These are phyloP conservation scores for Gentiana macrophylla DNA, from an alignment of 257 asterid genomes.

Conservation along the genomic window DNA sequence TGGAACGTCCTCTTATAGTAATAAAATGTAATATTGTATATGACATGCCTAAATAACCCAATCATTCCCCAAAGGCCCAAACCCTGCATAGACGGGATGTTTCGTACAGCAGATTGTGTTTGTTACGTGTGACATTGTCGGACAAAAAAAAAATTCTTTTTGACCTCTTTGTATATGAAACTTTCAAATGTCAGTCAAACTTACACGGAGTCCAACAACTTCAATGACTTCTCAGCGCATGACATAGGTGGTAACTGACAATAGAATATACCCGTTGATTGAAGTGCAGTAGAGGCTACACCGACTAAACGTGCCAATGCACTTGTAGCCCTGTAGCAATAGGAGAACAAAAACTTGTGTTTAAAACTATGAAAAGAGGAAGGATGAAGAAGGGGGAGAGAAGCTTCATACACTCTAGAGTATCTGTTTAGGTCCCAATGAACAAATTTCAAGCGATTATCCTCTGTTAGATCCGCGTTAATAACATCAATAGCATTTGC, in stretches of 20 bases:
- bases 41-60: no score
- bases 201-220: slow-evolving; percentile 16
- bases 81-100: no score
- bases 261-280: slow-evolving; percentile 63
- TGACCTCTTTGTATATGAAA: no score
- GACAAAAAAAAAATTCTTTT: no score
- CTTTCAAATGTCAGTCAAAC: background rate
- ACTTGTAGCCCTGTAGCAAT: slow-evolving; percentile 46
- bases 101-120: no score
- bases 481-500: slow-evolving; percentile 70
- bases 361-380: slow-evolving; percentile 2
- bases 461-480: slow-evolving; percentile 54
- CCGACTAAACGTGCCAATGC: slow-evolving; percentile 54
- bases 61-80: no score
- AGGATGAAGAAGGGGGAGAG: background rate
- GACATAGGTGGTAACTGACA: slow-evolving; percentile 44
- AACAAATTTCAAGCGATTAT: slow-evolving; percentile 71
- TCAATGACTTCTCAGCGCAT: slow-evolving; percentile 25
- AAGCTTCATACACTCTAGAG: slow-evolving; percentile 49
- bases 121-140: no score
- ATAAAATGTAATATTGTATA: no score
- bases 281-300: slow-evolving; percentile 69
- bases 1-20: no score
- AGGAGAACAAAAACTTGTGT: slow-evolving; percentile 5
- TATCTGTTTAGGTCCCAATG: slow-evolving; percentile 89